Evolutionary conservation across 495 filamentous ascomycete genomes (phyloP).

Genomic region (Podospora tetraspora): DNA sequence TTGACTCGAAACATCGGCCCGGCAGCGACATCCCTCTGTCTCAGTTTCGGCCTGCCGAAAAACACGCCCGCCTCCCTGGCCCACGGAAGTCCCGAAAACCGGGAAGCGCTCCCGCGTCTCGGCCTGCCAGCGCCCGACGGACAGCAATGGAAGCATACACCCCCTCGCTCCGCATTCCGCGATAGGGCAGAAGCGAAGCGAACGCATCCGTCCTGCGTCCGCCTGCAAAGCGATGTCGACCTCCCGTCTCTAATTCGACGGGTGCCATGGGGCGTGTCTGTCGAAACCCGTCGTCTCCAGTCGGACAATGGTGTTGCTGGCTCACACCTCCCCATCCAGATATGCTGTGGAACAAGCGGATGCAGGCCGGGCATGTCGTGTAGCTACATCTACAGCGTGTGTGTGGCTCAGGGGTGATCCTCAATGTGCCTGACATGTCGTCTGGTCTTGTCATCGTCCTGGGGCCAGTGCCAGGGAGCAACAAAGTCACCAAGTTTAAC

Average conservation of each 20-base stretch:
- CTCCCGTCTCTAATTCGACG: background rate
- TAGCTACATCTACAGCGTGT: background rate
- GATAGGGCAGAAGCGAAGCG: background rate
- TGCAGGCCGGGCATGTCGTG: background rate
- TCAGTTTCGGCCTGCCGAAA: background rate
- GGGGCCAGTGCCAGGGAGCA: no score
- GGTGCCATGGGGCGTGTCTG: background rate
- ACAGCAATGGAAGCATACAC: background rate
- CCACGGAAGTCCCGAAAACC: background rate
- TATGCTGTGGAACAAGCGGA: background rate
- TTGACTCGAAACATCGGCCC: background rate
- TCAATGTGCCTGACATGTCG: background rate
- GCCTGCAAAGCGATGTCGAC: background rate
- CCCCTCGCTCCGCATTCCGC: background rate
- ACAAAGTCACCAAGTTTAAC: background rate
- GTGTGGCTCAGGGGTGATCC: background rate
- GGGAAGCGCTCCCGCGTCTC: background rate
- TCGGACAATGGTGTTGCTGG: background rate
- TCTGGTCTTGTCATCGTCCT: no score
- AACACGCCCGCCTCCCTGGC: background rate
- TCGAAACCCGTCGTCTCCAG: background rate
- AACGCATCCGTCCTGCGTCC: background rate
- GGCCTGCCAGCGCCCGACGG: background rate
- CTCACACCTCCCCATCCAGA: background rate
- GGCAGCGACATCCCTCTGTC: background rate